These are phyloP conservation scores for Vigna angularis DNA, from an alignment of 306 rosid genomes.

Conservation along the genomic window DNA sequence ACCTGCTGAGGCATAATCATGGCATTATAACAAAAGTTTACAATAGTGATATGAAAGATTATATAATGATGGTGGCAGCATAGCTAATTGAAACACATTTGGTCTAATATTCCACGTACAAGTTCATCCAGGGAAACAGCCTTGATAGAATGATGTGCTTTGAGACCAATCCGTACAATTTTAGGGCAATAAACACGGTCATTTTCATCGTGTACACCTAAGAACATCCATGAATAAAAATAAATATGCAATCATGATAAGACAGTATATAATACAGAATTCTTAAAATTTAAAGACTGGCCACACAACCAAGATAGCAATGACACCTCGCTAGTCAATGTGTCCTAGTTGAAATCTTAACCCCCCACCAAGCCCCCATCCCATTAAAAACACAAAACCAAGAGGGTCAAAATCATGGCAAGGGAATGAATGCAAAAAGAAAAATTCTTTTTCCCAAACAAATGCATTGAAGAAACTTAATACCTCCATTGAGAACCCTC, in stretches of 20 bases:
- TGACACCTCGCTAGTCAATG: constrained; percentile 21
- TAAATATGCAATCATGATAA: constrained; percentile 13
- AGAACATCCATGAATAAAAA: constrained; percentile 37
- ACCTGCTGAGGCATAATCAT: constrained; percentile 29
- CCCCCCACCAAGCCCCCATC: too few relatives aligned
- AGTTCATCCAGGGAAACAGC: constrained; percentile 80
- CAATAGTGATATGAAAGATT: constrained; percentile 19
- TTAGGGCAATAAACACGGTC: constrained; percentile 78
- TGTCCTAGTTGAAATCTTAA: neutral
- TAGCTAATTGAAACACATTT: constrained; percentile 35
- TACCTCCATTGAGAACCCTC: constrained; percentile 88
- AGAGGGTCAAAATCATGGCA: constrained; percentile 2
- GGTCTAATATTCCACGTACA: constrained; percentile 60
- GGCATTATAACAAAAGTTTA: constrained; percentile 37
- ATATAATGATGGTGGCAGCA: constrained; percentile 32
- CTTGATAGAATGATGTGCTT: constrained; percentile 89
- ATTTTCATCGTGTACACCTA: constrained; percentile 93
- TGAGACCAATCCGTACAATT: constrained; percentile 89
- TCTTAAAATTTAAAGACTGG: neutral
- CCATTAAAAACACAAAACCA: too few relatives aligned
- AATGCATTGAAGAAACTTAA: constrained; percentile 29
- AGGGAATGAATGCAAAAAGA: constrained; percentile 24
- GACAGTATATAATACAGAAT: neutral
- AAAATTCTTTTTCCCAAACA: constrained; percentile 9
- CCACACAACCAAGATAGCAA: constrained; percentile 19